Base-by-base conservation (phyloP, 352 stramenopile species). In the Pythium volutum region DNA sequence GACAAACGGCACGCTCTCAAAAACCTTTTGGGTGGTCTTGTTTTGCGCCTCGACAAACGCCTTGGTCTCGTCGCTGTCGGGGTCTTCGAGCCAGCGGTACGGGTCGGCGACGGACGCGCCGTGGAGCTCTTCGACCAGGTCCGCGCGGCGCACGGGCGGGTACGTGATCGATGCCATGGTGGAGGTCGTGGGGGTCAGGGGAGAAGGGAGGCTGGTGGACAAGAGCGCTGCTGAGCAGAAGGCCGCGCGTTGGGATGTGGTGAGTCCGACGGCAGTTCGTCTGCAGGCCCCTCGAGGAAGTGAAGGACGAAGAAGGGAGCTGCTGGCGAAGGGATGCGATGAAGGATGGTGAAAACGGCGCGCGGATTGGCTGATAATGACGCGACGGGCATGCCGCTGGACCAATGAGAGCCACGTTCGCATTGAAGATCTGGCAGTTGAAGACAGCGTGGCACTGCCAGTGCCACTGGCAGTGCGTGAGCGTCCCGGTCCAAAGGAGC, bases 71-170 rank as follows among this genome's bases (percentile, higher is more conserved):
- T 81, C 70, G 12, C 73, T 66, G 70, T 94, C 85, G 20, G 84
- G 81, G 64, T 96, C 81, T 64, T 93, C 84, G 27, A 92, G 74
- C 71, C 72, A 94, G 38, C 85, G 82, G 61, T 89, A 89, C 51
- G 82, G 82, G 57, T 91, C 82, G 2, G 69, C 65, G 33, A 91
- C 76, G 31, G 71, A 34, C 23, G 78, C 67, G 43, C 78, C 75
- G 48, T 91, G 82, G 34, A 89, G 58, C n/a, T 75, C 69, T 57
- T 91, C 79, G 22, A 75, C 69, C 1, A 88, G 20, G 46, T 88
- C 73, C 2, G 53, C 61, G 31, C 77, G 79, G 4, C 69, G 67
- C 57, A 91, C 76, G 15, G 61, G 43, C 15, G 82, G 82, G 62
- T 91, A 91, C 62, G 62, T 49, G 38, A 70, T 62, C 33, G 49